Percentiles rank a stretch among this genome's conserved stretches.
Conservation (phyloP, 441 rosid genomes). For the Rhodomyrtus psidioides region DNA sequence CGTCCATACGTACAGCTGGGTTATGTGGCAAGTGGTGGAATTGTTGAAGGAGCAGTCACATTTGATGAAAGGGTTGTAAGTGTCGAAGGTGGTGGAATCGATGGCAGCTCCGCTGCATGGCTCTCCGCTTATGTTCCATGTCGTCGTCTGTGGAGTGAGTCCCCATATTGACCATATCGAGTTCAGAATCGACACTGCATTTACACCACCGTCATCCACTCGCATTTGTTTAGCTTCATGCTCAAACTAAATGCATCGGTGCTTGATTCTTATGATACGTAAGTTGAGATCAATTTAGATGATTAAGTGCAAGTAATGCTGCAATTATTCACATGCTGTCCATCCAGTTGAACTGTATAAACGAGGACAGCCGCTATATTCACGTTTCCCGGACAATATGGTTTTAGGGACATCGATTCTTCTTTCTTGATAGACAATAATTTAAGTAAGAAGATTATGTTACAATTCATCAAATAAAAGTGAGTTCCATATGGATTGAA, state of each 20-base stretch:
- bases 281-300: background rate
- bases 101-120: constrained; percentile 51
- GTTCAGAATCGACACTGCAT: constrained; percentile 40
- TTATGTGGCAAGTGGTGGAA: constrained; percentile 43
- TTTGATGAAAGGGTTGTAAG: constrained; percentile 49
- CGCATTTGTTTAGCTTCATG: background rate
- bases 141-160: constrained; percentile 12
- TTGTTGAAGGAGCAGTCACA: constrained; percentile 40
- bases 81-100: constrained; percentile 20
- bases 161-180: constrained; percentile 42
- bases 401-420: background rate
- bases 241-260: background rate
- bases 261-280: background rate
- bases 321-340: background rate
- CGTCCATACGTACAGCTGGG: constrained; percentile 24
- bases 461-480: background rate
- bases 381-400: background rate
- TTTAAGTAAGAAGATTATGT: background rate
- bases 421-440: background rate
- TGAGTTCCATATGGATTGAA: background rate
- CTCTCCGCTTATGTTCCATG: constrained; percentile 59
- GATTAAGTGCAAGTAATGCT: background rate
- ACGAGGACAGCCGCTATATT: background rate
- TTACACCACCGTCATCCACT: background rate
- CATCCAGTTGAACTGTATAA: background rate